phyloP scores from a whole-genome alignment of 108 stramenopile genomes.

The Schizochytrium sp. region DNA sequence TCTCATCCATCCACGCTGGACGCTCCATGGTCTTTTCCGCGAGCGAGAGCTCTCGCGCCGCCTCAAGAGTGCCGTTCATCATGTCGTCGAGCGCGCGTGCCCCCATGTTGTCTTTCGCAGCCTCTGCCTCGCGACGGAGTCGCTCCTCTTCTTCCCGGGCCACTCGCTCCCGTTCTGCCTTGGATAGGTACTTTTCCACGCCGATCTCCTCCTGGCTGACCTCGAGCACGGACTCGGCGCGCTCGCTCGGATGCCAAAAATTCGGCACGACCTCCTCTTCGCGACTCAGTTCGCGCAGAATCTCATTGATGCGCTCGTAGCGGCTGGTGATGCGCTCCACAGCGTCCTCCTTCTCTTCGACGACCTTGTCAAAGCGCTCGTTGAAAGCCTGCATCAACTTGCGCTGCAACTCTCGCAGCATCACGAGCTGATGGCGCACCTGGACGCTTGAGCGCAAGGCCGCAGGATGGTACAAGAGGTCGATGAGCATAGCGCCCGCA shows the following conservation, averaged over 20 bases:
- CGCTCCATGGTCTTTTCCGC: constrained; percentile 26
- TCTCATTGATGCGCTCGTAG: constrained; percentile 47
- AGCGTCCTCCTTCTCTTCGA: constrained; percentile 20
- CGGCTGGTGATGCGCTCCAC: constrained; percentile 33
- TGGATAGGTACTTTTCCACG: constrained; percentile 37
- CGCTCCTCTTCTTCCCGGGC: constrained; percentile 31
- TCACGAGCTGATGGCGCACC: constrained; percentile 43
- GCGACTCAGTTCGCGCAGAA: constrained; percentile 32
- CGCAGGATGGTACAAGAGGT: constrained; percentile 49
- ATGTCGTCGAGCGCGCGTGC: constrained; percentile 43
- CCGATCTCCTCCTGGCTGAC: constrained; percentile 37
- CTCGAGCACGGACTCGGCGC: constrained; percentile 29
- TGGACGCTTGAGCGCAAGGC: constrained; percentile 41
- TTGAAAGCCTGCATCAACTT: constrained; percentile 43
- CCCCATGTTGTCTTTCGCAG: constrained; percentile 20
- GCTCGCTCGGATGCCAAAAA: constrained; percentile 14
- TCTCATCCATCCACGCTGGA: constrained; percentile 43
- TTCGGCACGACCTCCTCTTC: constrained; percentile 25
- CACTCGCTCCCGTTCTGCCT: constrained; percentile 22
- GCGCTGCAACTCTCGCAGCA: constrained; percentile 42
- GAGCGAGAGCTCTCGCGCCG: neutral
- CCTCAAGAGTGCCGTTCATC: constrained; percentile 62
- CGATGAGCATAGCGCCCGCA: neutral
- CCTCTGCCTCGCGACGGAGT: constrained; percentile 19
- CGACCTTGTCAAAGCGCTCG: constrained; percentile 27